These are phyloP conservation scores for Corylus avellana DNA, from an alignment of 306 rosid genomes.

Conservation along the genomic window DNA sequence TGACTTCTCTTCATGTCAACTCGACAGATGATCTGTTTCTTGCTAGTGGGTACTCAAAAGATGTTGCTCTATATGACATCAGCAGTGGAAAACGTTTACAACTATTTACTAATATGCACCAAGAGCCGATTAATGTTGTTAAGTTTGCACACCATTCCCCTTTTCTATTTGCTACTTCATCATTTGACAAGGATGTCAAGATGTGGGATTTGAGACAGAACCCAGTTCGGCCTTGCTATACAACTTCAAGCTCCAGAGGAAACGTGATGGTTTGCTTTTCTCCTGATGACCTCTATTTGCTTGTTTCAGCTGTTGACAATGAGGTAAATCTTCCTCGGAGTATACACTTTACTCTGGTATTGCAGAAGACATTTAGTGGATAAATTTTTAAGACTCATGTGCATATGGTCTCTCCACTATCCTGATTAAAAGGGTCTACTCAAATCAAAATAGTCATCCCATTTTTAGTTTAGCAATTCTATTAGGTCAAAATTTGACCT, in stretches of 20 bases:
- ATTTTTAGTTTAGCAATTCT: background rate
- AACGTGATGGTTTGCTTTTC: slow-evolving; percentile 94
- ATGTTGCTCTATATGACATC: slow-evolving; percentile 83
- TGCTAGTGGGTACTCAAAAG: slow-evolving; percentile 81
- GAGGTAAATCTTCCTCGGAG: slow-evolving; percentile 47
- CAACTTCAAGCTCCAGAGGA: slow-evolving; percentile 74
- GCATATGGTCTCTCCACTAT: background rate
- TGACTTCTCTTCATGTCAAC: slow-evolving; percentile 86
- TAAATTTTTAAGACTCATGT: slow-evolving; percentile 3
- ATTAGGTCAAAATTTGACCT: background rate
- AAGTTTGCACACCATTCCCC: slow-evolving; percentile 90
- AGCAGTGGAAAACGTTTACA: slow-evolving; percentile 66
- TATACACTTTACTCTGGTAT: background rate
- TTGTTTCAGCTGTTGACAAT: slow-evolving; percentile 81
- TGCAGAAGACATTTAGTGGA: background rate
- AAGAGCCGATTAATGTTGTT: slow-evolving; percentile 76
- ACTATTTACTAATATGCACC: slow-evolving; percentile 72
- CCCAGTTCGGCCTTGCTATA: slow-evolving; percentile 66
- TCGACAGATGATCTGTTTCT: slow-evolving; percentile 72
- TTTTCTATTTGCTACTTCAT: slow-evolving; percentile 73
- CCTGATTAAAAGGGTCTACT: background rate
- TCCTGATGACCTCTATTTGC: slow-evolving; percentile 87
- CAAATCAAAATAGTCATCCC: background rate
- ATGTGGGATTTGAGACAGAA: slow-evolving; percentile 94
- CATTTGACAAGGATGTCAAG: slow-evolving; percentile 80